Conservation (phyloP, 148 eudicot genomes). For the Mesembryanthemum crystallinum region DNA sequence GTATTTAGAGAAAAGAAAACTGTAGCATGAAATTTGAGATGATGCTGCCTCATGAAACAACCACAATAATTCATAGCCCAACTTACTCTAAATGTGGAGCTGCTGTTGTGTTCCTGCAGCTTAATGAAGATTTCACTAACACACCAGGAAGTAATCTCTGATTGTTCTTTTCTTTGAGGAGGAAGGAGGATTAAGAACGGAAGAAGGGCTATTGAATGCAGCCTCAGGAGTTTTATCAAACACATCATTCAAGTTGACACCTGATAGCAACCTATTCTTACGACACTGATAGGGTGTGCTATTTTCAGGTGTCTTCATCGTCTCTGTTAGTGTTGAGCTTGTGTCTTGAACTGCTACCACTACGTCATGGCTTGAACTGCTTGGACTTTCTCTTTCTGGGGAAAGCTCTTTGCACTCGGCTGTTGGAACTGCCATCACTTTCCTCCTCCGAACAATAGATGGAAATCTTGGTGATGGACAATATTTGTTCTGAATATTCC, state of each 20-base stretch:
- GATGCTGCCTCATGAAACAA: background rate
- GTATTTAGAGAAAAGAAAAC: background rate
- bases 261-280: slow-evolving; percentile 29
- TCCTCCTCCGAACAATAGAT: slow-evolving; percentile 56
- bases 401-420: slow-evolving; percentile 42
- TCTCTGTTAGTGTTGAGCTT: slow-evolving; percentile 17
- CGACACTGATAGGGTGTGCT: slow-evolving; percentile 48
- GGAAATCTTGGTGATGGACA: slow-evolving; percentile 58
- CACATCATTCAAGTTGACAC: slow-evolving; percentile 33
- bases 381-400: slow-evolving; percentile 32
- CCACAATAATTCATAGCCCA: background rate
- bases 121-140: slow-evolving; percentile 9
- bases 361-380: slow-evolving; percentile 27
- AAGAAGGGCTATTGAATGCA: slow-evolving; percentile 67
- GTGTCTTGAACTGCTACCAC: slow-evolving; percentile 10
- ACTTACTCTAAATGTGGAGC: slow-evolving; percentile 4
- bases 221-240: slow-evolving; percentile 64
- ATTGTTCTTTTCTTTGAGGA: slow-evolving; percentile 84
- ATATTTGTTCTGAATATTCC: slow-evolving; percentile 61
- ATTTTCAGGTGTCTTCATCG: slow-evolving; percentile 39
- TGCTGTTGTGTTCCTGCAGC: background rate
- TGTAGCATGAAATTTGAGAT: background rate
- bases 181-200: slow-evolving; percentile 76
- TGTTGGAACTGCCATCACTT: slow-evolving; percentile 45
- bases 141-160: slow-evolving; percentile 55